Percentiles rank a stretch among this genome's conserved stretches.
phyloP scores from a whole-genome alignment of 2,329 filamentous ascomycete species.

The Penicillium polonicum region DNA sequence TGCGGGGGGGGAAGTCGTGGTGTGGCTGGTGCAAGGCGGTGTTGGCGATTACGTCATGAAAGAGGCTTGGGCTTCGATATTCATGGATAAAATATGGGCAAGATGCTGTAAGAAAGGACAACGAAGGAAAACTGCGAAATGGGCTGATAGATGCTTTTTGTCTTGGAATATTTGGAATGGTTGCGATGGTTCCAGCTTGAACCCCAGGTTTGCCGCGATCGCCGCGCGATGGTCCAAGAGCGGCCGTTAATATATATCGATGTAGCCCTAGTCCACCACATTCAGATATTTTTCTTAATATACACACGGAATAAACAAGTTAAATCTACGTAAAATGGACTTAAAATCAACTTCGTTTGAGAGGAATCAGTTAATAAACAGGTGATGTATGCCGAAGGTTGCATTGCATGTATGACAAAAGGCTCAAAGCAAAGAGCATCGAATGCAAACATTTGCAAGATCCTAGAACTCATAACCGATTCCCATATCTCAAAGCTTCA shows the following conservation, averaged over 20 bases:
- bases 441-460: not conserved
- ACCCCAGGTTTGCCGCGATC: not conserved
- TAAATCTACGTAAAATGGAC: not conserved
- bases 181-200: not conserved
- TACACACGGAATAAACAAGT: accelerated
- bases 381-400: not conserved
- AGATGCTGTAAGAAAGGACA: not conserved
- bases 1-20: constrained; percentile 22
- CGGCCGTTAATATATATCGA: not conserved
- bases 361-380: not conserved
- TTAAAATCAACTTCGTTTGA: not conserved
- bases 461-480: not conserved
- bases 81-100: not conserved
- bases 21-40: constrained; percentile 13
- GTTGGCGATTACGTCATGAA: constrained; percentile 13
- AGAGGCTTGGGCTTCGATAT: not conserved
- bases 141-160: not conserved
- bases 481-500: not conserved
- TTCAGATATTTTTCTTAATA: not conserved
- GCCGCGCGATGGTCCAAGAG: not conserved
- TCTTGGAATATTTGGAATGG: not conserved
- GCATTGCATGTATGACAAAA: not conserved
- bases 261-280: too few species aligned
- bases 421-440: not conserved
- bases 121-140: not conserved